Conservation (phyloP, 2,329 filamentous ascomycete species). For the Colletotrichum eremochloae region DNA sequence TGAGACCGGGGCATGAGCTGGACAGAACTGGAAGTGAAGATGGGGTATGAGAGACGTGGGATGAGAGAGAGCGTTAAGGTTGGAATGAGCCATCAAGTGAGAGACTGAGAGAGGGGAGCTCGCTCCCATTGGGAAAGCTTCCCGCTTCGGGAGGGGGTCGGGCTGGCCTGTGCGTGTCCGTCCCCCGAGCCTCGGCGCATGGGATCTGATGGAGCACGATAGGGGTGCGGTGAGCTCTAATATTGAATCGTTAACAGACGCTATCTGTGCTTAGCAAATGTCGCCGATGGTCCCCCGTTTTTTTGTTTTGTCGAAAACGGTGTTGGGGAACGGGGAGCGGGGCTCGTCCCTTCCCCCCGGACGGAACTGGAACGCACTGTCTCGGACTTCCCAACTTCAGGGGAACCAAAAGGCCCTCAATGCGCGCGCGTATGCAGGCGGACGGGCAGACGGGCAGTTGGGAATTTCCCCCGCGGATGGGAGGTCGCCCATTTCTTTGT, state of each 20-base stretch:
- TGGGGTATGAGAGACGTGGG: neutral
- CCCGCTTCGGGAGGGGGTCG: neutral
- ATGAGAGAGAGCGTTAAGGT: neutral
- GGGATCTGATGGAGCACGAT: constrained; percentile 18
- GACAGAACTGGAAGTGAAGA: neutral
- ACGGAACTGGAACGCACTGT: constrained; percentile 29
- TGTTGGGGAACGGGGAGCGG: neutral
- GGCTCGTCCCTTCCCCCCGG: no score
- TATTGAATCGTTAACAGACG: constrained; percentile 15
- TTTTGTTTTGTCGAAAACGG: neutral
- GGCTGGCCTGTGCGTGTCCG: constrained; percentile 17
- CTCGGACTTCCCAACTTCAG: constrained; percentile 31
- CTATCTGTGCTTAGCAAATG: constrained; percentile 6
- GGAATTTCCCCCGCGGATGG: neutral
- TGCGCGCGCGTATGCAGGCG: neutral
- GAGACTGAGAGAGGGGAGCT: constrained; percentile 13
- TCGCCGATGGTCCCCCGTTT: neutral
- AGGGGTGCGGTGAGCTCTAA: neutral
- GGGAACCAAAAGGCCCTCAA: neutral
- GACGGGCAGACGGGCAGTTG: neutral
- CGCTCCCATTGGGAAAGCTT: constrained; percentile 16
- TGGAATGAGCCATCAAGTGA: constrained; percentile 10
- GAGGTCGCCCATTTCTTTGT: neutral
- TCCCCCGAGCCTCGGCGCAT: constrained; percentile 9
- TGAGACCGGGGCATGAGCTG: neutral